Conservation (phyloP, 78 protist species). For the Dictyostelium intermedium region DNA sequence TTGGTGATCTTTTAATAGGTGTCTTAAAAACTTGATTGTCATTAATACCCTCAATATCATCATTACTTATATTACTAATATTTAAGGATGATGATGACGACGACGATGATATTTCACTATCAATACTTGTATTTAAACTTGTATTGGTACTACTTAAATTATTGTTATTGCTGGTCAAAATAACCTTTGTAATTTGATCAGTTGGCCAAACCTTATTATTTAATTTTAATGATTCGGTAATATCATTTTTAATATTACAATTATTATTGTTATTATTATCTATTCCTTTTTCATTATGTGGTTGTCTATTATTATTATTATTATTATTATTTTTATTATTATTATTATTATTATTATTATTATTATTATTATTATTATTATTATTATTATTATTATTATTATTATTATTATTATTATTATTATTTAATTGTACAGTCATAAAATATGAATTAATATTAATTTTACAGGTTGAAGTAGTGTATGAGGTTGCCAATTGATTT, state of each 20-base stretch:
- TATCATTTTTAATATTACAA: background rate
- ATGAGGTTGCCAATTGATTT: background rate
- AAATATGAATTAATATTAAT: background rate
- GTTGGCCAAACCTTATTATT: conserved; percentile 34
- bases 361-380: background rate
- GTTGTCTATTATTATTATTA: too few relatives aligned
- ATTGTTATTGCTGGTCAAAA: background rate
- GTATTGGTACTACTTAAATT: background rate
- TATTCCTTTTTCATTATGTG: background rate
- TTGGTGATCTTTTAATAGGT: background rate
- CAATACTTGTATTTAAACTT: background rate
- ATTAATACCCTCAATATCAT: background rate
- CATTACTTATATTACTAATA: background rate
- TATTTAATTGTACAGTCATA: background rate
- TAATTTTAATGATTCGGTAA: background rate
- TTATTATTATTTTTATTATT: too few relatives aligned
- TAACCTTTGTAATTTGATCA: background rate
- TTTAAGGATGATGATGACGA: background rate
- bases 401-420: background rate
- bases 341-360: too few relatives aligned
- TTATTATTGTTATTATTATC: background rate
- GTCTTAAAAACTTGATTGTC: background rate
- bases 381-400: background rate
- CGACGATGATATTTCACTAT: background rate
- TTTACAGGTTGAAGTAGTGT: background rate